Base-by-base conservation (phyloP, 139 green algal species). In the Tetradesmus lagerheimii region DNA sequence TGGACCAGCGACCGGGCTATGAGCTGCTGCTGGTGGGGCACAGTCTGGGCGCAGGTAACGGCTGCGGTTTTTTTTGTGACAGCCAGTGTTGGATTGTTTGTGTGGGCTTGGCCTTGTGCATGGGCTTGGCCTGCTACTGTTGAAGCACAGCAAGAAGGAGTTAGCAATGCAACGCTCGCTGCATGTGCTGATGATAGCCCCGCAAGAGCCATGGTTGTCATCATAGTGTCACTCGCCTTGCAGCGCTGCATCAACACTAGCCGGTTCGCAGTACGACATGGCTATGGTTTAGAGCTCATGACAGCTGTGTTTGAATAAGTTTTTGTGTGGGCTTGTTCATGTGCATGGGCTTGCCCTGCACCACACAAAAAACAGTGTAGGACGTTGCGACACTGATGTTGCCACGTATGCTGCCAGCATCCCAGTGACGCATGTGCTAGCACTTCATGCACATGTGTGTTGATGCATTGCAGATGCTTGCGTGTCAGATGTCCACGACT, bases 21-120 rank as follows among this genome's bases (percentile, higher is more conserved):
- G 62, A 76, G 27, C 79, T 91, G 87, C 78, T 83, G 53, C 87
- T 91, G 37, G 87, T 91, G 37, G 87, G 87, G 16, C 87, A 91
- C 87, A 80, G 47, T 39, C 43, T 91, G 78, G 87, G 87, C 9
- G 87, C 86, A 79, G 85, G 85, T 89, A 29, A n/a, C 0, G 45
- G 45, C 29, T 64, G 18, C 77, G 1, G 35, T 45, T 29, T 8
- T 31, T 71, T 2, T 64, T n/a, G n/a, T n/a, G n/a, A n/a, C n/a
- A n/a, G n/a, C n/a, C n/a, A n/a, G n/a, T n/a, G n/a, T n/a, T n/a
- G n/a, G n/a, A n/a, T n/a, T n/a, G n/a, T n/a, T n/a, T n/a, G n/a
- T n/a, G n/a, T n/a, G 50, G 50, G 50, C 15, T 64, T 64, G 50
- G 45, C 11, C 45, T 12, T 18, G 45, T 12, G 14, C 45, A 9